Conservation (phyloP, 345 rosid genomes). For the Excoecaria cochinchinensis region DNA sequence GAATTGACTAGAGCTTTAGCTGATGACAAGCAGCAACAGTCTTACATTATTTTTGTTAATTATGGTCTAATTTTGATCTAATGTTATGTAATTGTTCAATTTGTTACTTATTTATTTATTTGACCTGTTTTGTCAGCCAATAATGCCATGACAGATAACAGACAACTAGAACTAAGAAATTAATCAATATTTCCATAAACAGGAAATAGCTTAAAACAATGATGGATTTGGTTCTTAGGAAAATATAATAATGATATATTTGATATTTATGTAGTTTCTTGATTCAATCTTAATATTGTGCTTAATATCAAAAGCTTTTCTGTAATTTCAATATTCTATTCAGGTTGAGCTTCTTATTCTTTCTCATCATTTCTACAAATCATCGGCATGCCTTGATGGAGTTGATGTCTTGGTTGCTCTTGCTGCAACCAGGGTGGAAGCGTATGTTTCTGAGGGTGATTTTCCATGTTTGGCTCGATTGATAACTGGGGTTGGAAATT, state of each 20-base stretch:
- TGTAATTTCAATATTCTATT: slow-evolving; percentile 12
- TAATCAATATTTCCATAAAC: not conserved
- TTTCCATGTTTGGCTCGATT: slow-evolving; percentile 91
- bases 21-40: not conserved
- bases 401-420: slow-evolving; percentile 98
- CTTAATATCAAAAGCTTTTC: not conserved
- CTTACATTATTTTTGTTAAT: not conserved
- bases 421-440: slow-evolving; percentile 95
- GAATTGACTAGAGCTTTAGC: not conserved
- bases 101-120: not conserved
- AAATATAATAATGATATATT: not conserved
- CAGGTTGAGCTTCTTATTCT: slow-evolving; percentile 98
- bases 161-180: not conserved
- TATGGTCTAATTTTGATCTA: not conserved
- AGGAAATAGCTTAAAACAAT: not conserved
- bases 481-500: slow-evolving; percentile 93
- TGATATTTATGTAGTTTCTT: not conserved
- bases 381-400: slow-evolving; percentile 97
- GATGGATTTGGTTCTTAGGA: not conserved
- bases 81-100: not conserved
- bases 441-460: slow-evolving; percentile 92
- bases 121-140: not conserved
- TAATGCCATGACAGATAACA: not conserved
- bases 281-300: not conserved
- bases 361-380: slow-evolving; percentile 95